Base-by-base conservation (phyloP, 495 filamentous ascomycete genomes). In the Cladorrhinum samala region DNA sequence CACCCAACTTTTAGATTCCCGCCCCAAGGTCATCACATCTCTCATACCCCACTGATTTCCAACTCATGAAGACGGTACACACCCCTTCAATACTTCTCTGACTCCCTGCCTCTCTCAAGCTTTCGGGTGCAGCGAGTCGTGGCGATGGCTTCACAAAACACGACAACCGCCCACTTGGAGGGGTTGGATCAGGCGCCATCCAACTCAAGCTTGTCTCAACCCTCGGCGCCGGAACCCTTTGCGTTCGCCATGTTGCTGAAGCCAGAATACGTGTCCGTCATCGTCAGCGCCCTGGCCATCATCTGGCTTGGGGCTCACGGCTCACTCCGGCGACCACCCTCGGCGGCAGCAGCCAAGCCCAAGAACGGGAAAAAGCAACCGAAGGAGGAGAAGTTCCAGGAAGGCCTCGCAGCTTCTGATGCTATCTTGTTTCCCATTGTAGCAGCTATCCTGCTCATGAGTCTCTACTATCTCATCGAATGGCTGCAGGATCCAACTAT, bases 401-500 rank as follows among this genome's bases (percentile, higher is more conserved):
- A 96, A 56, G 88, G 87, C 1, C 69, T 98, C 27, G 72, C 76
- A 17, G 85, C 89, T 2, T 84, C 80, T 0, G 93, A 97, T 71
- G 93, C 90, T 27, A 76, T 97, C 57, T 73, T 93, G 68, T 86
- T 96, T 46, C 93, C 93, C 7, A 57, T 96, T n/a, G 69, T 87
- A 30, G 92, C 90, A 8, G 93, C 84, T 4, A 53, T 71, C 2
- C 81, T 84, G 0, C 80, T 98, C 9, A 76, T 84, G 24, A 84
- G 82, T 0, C 76, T 98, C 11, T 97, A 96, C 69, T 82, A 91
- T 61, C 75, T 96, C 48, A 89, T 97, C 65, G 89, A 94, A 61
- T 94, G 85, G 78, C 77, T 95, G 21, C 78, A 93, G 57, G 87
- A 95, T 60, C 83, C 92, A 0, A 74, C 81, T 9, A 69, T 93